Percentiles rank a stretch among this genome's conserved stretches.
Conservation (phyloP, 257 asterid genomes). For the Scutellaria galericulata region DNA sequence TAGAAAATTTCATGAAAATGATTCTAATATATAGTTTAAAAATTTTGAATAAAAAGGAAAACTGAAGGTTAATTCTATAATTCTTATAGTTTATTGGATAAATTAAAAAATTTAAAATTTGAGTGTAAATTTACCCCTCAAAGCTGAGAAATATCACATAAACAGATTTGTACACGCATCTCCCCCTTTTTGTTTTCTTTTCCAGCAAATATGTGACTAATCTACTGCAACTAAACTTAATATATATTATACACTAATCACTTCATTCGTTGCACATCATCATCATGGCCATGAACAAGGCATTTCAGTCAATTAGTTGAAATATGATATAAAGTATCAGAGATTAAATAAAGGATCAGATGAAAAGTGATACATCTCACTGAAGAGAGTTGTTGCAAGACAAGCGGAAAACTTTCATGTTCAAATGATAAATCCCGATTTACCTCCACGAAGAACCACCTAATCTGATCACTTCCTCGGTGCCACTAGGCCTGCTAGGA, state of each 20-base stretch:
- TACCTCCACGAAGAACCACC: constrained; percentile 96
- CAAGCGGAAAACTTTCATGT: not conserved
- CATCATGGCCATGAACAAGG: constrained; percentile 1
- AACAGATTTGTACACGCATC: too few species aligned
- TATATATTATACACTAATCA: constrained; percentile 35
- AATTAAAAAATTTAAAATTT: too few species aligned
- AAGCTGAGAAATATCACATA: too few species aligned
- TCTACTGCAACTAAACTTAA: constrained; percentile 7
- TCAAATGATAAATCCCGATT: not conserved
- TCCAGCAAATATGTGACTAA: constrained; percentile 14
- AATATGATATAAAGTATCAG: constrained; percentile 8
- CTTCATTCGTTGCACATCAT: constrained; percentile 16
- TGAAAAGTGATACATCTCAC: constrained; percentile 4
- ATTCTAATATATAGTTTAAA: too few species aligned
- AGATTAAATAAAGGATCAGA: constrained; percentile 7
- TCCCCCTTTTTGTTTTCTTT: not conserved
- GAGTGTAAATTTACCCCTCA: too few species aligned
- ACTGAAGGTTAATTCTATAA: too few species aligned
- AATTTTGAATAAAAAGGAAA: too few species aligned
- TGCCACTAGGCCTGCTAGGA: constrained; percentile 58
- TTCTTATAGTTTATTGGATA: too few species aligned
- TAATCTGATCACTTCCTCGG: constrained; percentile 85
- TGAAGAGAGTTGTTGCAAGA: not conserved
- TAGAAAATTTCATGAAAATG: too few species aligned
- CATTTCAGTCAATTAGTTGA: not conserved